Evolutionary conservation across 2,329 filamentous ascomycete genomes (phyloP), one percentile per base, ranked within the genome.

Genomic region (Neofusicoccum umdonicola): DNA sequence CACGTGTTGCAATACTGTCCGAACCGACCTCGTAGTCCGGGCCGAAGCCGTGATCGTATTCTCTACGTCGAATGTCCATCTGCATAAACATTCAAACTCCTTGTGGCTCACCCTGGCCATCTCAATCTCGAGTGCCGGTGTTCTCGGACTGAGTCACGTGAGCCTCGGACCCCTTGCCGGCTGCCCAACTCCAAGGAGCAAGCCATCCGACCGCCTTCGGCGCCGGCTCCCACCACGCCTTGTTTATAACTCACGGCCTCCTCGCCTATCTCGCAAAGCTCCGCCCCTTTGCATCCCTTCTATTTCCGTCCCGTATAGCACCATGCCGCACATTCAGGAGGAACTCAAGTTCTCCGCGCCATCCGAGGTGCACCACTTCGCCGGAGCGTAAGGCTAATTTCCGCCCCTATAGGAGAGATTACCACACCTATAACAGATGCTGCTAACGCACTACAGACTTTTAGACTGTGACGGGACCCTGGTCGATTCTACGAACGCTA

Each of bases 381-480:
- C 77, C 71, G 81, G 80, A 27, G 69, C 83, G 78, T 81, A 66
- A 51, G 68, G 66, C 34, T 45, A 34, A 60, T 60, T 19, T 60
- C 56, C 41, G 71, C 44, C 62, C 34, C 41, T 27, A 35, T 35
- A 64, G 37, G 58, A 62, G 56, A 47, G n/a, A 35, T 47, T 47
- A 37, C 27, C n/a, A 35, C 13, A n/a, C 58, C 19, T 62, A 54
- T 61, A 52, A 19, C 56, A 47, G 9, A 9, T 5, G 52, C 63
- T 64, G 31, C 62, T 52, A 27, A 27, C 37, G 13, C 71, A 35
- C 15, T 47, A 34, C 74, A 72, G 77, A 19, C 19, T 19, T 19
- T 19, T 19, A 19, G 90, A 92, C 74, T 91, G 92, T 88, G 90
- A 93, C 74, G 91, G 90, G 44, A 93, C 91, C 17, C 90, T 94